Percentiles rank a stretch among this genome's conserved stretches.
These are phyloP conservation scores for Ustilago curta DNA, from an alignment of 1,284 basidiomycete species.

Conservation along the genomic window DNA sequence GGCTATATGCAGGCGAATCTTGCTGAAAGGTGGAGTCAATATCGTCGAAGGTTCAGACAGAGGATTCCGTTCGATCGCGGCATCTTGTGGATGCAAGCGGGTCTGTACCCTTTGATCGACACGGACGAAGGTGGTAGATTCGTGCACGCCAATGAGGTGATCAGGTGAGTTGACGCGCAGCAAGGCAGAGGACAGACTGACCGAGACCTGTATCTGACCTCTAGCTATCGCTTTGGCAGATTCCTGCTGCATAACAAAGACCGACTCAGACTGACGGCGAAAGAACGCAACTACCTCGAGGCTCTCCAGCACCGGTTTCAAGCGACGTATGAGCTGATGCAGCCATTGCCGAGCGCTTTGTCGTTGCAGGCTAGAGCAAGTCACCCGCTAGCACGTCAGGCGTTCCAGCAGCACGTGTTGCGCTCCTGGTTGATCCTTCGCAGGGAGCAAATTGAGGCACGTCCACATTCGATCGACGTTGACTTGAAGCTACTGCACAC, in stretches of 20 bases:
- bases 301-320: conserved; percentile 13
- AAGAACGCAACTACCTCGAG: conserved; percentile 8
- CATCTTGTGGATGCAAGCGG: background rate
- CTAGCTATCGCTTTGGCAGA: background rate
- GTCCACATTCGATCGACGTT: background rate
- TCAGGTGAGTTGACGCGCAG: conserved; percentile 15
- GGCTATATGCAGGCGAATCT: background rate
- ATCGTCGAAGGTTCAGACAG: background rate
- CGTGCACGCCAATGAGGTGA: background rate
- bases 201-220: background rate
- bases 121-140: conserved; percentile 20
- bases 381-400: background rate
- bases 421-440: background rate
- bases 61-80: background rate
- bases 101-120: background rate
- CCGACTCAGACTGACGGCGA: background rate
- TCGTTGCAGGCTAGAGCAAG: background rate
- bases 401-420: background rate
- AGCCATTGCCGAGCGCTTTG: conserved; percentile 4
- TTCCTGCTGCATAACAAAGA: background rate
- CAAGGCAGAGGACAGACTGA: background rate
- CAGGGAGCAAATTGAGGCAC: background rate
- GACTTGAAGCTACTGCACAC: conserved; percentile 16
- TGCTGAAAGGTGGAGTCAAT: background rate
- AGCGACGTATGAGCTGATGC: conserved; percentile 8